Base-by-base conservation (phyloP, 169 alveolate genomes). In the Cryptosporidium bovis region DNA sequence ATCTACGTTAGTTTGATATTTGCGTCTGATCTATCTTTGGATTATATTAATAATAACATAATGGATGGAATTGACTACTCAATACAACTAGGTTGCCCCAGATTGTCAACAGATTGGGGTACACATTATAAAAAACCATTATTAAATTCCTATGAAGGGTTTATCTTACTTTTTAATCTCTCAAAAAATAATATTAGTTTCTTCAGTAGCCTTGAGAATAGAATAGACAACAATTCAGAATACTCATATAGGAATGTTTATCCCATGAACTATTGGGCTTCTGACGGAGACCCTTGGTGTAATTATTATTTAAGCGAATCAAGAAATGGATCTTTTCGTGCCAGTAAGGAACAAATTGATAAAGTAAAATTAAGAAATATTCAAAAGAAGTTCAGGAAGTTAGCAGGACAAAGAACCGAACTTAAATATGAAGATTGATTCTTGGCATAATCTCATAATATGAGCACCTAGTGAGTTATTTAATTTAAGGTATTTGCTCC, bases 71-170 rank as follows among this genome's bases (percentile, higher is more conserved):
- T 71, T 13, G 83, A 64, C 15, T 71, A 48, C 34, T 33, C 84
- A 34, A 85, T 94, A 71, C 93, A 98, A 94, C 93, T 98, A 18
- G 99, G 99, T 3, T 99, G 99, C 83, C 99, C 99, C 12, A 93
- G 99, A 60, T 93, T 99, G 46, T 96, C 99, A 12, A 96, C 98
- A 65, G 99, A 99, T 90, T 99, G 99, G 99, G 99, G 99, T 0
- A 95, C 93, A 50, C 91, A 93, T 65, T 97, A 95, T 83, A 64
- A 89, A 15, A 94, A 94, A 66, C 99, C 99, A 7, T 90, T 98
- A 62, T 92, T 98, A 83, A 97, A 97, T 69, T 97, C 99, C 40
- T 98, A 98, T 93, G 99, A 98, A 92, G 98, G 98, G 7, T 97
- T 93, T 90, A 99, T 97, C 18, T 97, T 98, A 24, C 93, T 97